Evolutionary conservation across 495 filamentous ascomycete genomes (phyloP), one percentile per base, ranked within the genome.

Genomic region (Penicillium diatomitis): DNA sequence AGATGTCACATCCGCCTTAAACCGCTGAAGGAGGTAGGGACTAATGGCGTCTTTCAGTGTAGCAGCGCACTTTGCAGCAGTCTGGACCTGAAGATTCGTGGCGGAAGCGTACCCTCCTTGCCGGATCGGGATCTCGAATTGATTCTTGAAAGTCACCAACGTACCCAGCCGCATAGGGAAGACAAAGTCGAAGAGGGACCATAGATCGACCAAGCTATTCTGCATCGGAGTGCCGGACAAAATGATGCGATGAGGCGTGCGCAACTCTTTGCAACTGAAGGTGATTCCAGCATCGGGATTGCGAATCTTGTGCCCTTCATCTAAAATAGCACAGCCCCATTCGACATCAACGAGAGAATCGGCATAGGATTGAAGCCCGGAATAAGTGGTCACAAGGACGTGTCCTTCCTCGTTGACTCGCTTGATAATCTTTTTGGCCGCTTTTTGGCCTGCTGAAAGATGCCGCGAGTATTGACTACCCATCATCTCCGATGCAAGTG

Each of bases 211-310:
- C 8, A 98, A 75, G 54, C 96, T 96, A 61, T 98, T 98, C 66
- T 98, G 92, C 75, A 98, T 95, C 2, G 92, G 92, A 1, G 92
- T 98, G 6, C 92, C 92, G 0, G 92, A 96, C 4, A 97, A 73
- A 50, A 98, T 97, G 44, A 97, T 73, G 29, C 92, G 83, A 61
- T 97, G 90, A 3, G 82, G 75, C 5, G 92, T 97, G 32, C 82
- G 76, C 9, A 98, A 73, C 57, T 94, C 86, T 61, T 97, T 97
- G 75, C 87, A 95, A 56, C 87, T 84, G 41, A 96, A 85, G 0
- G 92, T 95, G 48, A 96, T 90, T 0, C 80, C 82, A 4, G 90
- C 86, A 58, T 97, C 90, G 2, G 92, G 92, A 59, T 97, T 97
- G 20, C 90, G 82, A 52, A 98, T 98, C 67, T 95, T 96, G 67